Percentiles rank a stretch among this genome's conserved stretches.
These are phyloP conservation scores for Chiua virens DNA, from an alignment of 768 basidiomycete species.

Conservation along the genomic window DNA sequence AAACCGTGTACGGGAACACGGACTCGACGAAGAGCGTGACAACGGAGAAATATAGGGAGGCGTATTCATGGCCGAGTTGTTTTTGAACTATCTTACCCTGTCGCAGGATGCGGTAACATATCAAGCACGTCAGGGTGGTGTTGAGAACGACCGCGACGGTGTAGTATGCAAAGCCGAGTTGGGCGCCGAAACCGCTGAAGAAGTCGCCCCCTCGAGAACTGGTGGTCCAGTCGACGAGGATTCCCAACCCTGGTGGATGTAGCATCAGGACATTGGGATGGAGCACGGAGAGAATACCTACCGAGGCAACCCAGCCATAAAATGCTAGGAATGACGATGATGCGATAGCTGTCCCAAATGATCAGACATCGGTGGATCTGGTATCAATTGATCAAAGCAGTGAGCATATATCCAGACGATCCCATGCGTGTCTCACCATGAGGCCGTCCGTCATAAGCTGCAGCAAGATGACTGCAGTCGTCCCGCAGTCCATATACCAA, in stretches of 20 bases:
- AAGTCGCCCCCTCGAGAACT: slow-evolving; percentile 1
- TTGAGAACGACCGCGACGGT: slow-evolving; percentile 10
- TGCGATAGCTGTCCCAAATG: slow-evolving; percentile 26
- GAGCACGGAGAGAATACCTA: background rate
- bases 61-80: background rate
- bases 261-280: background rate
- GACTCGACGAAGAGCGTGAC: slow-evolving; percentile 11
- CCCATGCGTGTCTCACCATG: slow-evolving; percentile 23
- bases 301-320: slow-evolving; percentile 6
- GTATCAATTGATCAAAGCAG: no score
- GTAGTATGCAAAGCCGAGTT: slow-evolving; percentile 7
- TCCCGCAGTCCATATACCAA: slow-evolving; percentile 26
- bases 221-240: background rate
- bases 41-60: background rate
- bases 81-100: background rate
- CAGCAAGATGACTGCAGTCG: slow-evolving; percentile 24
- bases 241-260: background rate
- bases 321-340: slow-evolving; percentile 4
- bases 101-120: slow-evolving; percentile 7
- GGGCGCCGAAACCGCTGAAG: slow-evolving; percentile 1
- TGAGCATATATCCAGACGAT: no score
- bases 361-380: slow-evolving; percentile 37
- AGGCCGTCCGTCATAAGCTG: slow-evolving; percentile 33
- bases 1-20: slow-evolving; percentile 11
- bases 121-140: slow-evolving; percentile 1